phyloP scores from a whole-genome alignment of 106 monocot species.

The Platanthera zijinensis region DNA sequence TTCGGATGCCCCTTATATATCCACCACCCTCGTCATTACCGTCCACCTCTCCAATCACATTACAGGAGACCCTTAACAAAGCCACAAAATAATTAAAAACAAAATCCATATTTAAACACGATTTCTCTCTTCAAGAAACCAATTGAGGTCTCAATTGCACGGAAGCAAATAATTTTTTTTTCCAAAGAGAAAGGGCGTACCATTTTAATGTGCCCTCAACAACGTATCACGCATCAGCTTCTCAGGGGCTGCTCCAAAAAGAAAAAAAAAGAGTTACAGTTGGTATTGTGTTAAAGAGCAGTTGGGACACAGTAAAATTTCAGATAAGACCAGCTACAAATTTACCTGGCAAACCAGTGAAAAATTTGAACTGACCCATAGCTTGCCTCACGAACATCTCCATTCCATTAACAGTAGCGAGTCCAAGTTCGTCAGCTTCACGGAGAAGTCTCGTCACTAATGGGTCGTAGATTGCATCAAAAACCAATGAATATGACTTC shows the following conservation, averaged over 20 bases:
- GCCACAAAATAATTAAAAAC: too few relatives aligned
- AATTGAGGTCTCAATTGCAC: too few relatives aligned
- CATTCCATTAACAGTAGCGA: conserved; percentile 55
- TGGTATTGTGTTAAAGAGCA: too few relatives aligned
- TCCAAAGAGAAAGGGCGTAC: not conserved
- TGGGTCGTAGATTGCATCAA: conserved; percentile 91
- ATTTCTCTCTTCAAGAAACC: too few relatives aligned
- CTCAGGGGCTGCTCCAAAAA: conserved; percentile 21
- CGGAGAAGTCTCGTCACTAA: conserved; percentile 65
- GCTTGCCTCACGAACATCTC: conserved; percentile 97
- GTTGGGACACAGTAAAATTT: not conserved
- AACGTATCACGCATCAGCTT: conserved; percentile 19
- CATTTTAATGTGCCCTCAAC: not conserved
- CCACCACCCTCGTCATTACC: too few relatives aligned
- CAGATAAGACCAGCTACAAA: not conserved
- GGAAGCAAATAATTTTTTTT: too few relatives aligned
- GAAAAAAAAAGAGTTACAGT: not conserved
- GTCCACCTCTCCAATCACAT: too few relatives aligned
- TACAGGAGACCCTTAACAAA: too few relatives aligned
- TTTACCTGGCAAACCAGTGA: conserved; percentile 67
- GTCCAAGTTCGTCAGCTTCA: conserved; percentile 75
- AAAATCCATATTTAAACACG: too few relatives aligned
- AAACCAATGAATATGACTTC: conserved; percentile 54
- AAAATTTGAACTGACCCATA: conserved; percentile 75
- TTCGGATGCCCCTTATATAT: too few relatives aligned